Evolutionary conservation across 2,329 filamentous ascomycete genomes (phyloP), one percentile per base, ranked within the genome.

Genomic region (Sporothrix protearum): DNA sequence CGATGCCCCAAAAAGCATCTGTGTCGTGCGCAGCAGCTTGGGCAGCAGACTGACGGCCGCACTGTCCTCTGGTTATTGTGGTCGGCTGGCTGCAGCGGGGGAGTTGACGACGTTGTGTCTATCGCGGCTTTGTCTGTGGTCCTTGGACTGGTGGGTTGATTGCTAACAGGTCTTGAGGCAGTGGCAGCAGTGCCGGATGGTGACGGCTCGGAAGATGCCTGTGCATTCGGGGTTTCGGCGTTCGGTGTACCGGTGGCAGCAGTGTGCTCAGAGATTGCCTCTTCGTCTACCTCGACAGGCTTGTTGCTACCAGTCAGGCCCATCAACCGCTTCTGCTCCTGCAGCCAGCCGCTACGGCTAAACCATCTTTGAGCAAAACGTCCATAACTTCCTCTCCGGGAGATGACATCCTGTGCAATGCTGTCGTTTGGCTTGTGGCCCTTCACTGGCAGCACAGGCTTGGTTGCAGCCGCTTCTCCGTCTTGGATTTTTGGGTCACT

Each of bases 301-400:
- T 86, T 82, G 63, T 83, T 79, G 12, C 83, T 79, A n/a, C 78
- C 74, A 75, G 88, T 91, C 79, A 94, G 82, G 5, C 92, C 92
- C 77, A 94, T 86, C 66, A 87, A 87, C 33, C 90, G 86, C 76
- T 89, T 88, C 75, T 89, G 89, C 73, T 92, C 91, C 73, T 89
- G 83, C 69, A 89, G 90, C 92, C 94, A 95, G 0, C 92, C 94
- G 73, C 89, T 91, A 74, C 88, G 89, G 57, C 93, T 96, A 78
- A 98, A 96, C 96, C 96, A 99, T 73, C 91, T 89, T 74, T 94
- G 88, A 0, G 95, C 93, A 79, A 98, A 97, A 49, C 92, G 86
- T 4, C 94, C 95, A 79, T 97, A 98, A 74, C 89, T 90, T 0
- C 94, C 94, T 76, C 89, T 91, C 71, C 88, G 90, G 49, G 89